A percentile compares a stretch with the other conserved stretches of the same genome.
Evolutionary conservation across 2,329 filamentous ascomycete species (phyloP).

Genomic region (Xylariomycetidae sp.): DNA sequence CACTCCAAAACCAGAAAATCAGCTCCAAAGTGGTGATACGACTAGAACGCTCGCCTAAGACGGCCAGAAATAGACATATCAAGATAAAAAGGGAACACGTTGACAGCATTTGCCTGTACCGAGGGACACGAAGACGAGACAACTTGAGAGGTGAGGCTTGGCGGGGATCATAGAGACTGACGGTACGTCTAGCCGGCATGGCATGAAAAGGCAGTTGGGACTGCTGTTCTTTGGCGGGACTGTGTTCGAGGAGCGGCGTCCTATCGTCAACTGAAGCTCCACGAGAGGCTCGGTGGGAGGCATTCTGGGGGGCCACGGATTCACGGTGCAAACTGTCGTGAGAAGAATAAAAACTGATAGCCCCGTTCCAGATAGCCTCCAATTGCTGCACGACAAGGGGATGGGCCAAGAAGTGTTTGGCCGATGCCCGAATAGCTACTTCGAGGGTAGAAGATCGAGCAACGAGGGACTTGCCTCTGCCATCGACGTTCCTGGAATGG

Average conservation of each 20-base stretch:
- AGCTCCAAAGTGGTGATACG: conserved; percentile 81
- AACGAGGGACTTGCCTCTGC: conserved; percentile 46
- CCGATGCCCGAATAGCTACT: conserved; percentile 86
- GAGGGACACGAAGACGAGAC: conserved; percentile 82
- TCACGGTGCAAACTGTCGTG: conserved; percentile 78
- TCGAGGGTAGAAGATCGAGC: conserved; percentile 86
- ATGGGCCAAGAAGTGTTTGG: conserved; percentile 88
- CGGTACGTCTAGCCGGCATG: conserved; percentile 61
- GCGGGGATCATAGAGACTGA: conserved; percentile 82
- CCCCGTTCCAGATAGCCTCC: conserved; percentile 96
- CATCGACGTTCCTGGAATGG: conserved; percentile 28
- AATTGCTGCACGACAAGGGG: conserved; percentile 89
- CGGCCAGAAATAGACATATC: conserved; percentile 78
- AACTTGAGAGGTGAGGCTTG: conserved; percentile 90
- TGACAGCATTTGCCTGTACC: conserved; percentile 86
- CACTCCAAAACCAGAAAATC: conserved; percentile 96
- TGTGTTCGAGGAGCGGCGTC: conserved; percentile 47
- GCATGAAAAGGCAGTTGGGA: conserved; percentile 28
- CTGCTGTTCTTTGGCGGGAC: conserved; percentile 26
- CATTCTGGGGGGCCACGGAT: conserved; percentile 23
- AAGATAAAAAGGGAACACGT: conserved; percentile 83
- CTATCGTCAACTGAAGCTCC: conserved; percentile 37
- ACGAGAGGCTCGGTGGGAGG: conserved; percentile 19
- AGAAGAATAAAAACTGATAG: conserved; percentile 87
- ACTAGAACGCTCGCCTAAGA: conserved; percentile 69